These are phyloP conservation scores for Fusarium dimerum DNA, from an alignment of 2,329 filamentous ascomycete genomes.

Conservation along the genomic window DNA sequence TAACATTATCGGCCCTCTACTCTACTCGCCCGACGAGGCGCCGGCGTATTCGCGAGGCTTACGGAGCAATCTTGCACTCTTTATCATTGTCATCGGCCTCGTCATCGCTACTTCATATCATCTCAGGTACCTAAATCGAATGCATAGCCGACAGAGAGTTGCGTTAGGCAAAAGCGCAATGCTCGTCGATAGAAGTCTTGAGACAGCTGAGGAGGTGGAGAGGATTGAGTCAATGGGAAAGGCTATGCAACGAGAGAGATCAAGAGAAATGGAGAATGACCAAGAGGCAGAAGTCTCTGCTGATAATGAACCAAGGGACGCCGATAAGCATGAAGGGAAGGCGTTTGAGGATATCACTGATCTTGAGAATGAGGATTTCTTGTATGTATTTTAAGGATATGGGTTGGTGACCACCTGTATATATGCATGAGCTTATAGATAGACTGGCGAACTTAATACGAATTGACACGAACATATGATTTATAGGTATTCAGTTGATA, in stretches of 20 bases:
- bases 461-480: no score
- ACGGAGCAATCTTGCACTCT: slow-evolving; percentile 61
- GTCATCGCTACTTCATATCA: slow-evolving; percentile 45
- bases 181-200: slow-evolving; percentile 61
- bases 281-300: slow-evolving; percentile 10
- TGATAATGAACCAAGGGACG: slow-evolving; percentile 10
- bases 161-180: slow-evolving; percentile 60
- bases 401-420: neutral
- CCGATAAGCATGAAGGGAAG: slow-evolving; percentile 23
- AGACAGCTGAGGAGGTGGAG: slow-evolving; percentile 45
- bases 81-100: slow-evolving; percentile 58
- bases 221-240: slow-evolving; percentile 35
- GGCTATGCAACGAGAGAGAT: slow-evolving; percentile 13
- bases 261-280: slow-evolving; percentile 4
- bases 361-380: slow-evolving; percentile 63
- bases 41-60: slow-evolving; percentile 51
- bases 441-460: no score
- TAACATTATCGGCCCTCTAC: slow-evolving; percentile 65
- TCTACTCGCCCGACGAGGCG: slow-evolving; percentile 58
- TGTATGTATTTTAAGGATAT: slow-evolving; percentile 50
- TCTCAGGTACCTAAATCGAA: slow-evolving; percentile 54
- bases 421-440: neutral
- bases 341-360: slow-evolving; percentile 56
- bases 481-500: no score
- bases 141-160: slow-evolving; percentile 55